Evolutionary conservation across 1,284 basidiomycete genomes (phyloP).

Genomic region (Fomitopsis palustris): DNA sequence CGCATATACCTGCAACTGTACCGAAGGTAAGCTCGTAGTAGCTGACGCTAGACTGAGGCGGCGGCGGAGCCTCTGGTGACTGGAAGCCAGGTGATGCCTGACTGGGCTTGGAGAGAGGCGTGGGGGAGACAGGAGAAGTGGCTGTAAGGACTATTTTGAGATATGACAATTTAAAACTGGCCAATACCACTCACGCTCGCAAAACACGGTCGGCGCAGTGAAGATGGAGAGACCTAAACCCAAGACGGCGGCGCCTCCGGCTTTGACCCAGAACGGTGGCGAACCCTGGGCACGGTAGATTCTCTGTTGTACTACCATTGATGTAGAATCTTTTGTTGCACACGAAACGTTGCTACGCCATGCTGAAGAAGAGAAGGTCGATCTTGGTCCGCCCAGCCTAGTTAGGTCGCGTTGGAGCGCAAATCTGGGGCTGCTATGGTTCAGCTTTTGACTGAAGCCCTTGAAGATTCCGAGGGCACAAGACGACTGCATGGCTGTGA

Average conservation of each 20-base stretch:
- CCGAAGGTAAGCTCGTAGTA: conserved; percentile 88
- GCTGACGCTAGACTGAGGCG: conserved; percentile 68
- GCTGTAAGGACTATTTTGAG: conserved; percentile 1
- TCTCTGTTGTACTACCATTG: neutral
- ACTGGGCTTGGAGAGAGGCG: neutral
- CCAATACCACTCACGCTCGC: conserved; percentile 28
- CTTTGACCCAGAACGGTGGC: conserved; percentile 7
- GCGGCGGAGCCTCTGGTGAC: conserved; percentile 19
- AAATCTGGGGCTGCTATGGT: neutral
- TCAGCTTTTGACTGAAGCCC: neutral
- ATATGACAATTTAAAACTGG: neutral
- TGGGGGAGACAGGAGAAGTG: conserved; percentile 5
- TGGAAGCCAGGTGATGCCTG: conserved; percentile 10
- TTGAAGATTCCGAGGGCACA: neutral
- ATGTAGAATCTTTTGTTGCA: neutral
- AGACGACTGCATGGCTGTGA: neutral
- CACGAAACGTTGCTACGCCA: neutral
- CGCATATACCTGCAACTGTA: conserved; percentile 82
- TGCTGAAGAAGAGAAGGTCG: neutral
- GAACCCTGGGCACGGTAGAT: neutral
- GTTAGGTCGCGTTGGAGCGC: neutral
- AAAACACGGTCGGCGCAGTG: conserved; percentile 24
- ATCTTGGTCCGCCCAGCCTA: neutral
- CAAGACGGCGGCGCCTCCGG: conserved; percentile 19
- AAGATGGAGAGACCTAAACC: conserved; percentile 27